phyloP scores from a whole-genome alignment of 2,329 filamentous ascomycete species.

The Fusarium torreyae region DNA sequence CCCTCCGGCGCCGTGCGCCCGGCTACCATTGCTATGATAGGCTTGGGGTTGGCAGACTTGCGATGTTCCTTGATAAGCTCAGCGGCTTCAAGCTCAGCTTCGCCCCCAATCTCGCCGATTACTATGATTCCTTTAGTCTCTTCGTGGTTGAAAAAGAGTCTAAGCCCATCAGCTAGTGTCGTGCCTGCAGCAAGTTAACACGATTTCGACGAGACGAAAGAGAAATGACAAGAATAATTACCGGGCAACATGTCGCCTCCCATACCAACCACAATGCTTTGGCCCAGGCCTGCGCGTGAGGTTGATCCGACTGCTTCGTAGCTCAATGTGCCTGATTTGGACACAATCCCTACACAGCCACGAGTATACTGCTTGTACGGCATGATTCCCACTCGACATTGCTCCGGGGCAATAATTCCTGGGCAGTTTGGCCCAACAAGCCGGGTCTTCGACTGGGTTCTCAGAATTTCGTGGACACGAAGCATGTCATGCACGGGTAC shows the following conservation, averaged over 20 bases:
- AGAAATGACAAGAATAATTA: neutral
- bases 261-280: slow-evolving; percentile 83
- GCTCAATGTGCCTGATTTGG: slow-evolving; percentile 85
- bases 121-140: slow-evolving; percentile 81
- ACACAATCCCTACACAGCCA: slow-evolving; percentile 80
- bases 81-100: slow-evolving; percentile 78
- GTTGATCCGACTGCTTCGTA: slow-evolving; percentile 85
- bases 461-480: slow-evolving; percentile 77
- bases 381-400: slow-evolving; percentile 68
- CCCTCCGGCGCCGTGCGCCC: slow-evolving; percentile 73
- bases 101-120: slow-evolving; percentile 80
- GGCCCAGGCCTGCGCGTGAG: slow-evolving; percentile 80
- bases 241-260: slow-evolving; percentile 83
- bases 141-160: slow-evolving; percentile 75
- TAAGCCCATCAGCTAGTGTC: slow-evolving; percentile 79
- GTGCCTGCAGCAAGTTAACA: slow-evolving; percentile 57
- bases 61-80: slow-evolving; percentile 79
- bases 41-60: slow-evolving; percentile 73
- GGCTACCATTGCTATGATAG: slow-evolving; percentile 74
- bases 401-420: slow-evolving; percentile 82
- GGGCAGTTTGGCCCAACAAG: slow-evolving; percentile 87
- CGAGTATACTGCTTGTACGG: slow-evolving; percentile 60
- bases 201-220: rapidly evolving
- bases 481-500: slow-evolving; percentile 85
- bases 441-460: slow-evolving; percentile 79